Percentiles rank a stretch among this genome's conserved stretches.
Conservation (phyloP, 129 eudicot species). For the carrot (Daucus carota) region DNA sequence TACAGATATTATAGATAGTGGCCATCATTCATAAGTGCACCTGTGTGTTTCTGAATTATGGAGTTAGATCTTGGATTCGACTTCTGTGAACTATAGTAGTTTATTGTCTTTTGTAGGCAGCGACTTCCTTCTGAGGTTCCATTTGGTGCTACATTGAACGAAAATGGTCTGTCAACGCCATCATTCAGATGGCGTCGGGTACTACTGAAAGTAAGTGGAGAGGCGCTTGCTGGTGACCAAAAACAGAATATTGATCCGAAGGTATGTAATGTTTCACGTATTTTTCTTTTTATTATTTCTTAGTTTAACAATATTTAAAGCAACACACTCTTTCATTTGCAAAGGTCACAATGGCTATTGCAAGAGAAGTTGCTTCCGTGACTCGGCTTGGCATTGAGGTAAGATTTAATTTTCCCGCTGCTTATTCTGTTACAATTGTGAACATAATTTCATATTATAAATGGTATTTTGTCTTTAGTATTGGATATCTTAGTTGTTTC, state of each 20-base stretch:
- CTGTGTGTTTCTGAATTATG: neutral
- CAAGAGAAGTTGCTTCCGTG: constrained; percentile 94
- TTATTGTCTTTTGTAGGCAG: constrained; percentile 22
- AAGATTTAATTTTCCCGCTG: neutral
- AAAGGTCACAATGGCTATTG: constrained; percentile 88
- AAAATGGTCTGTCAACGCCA: constrained; percentile 34
- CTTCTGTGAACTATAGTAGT: neutral
- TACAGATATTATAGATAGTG: too few relatives aligned
- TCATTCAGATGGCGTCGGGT: constrained; percentile 83
- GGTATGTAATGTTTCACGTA: constrained; percentile 28
- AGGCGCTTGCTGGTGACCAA: constrained; percentile 92
- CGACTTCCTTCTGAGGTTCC: constrained; percentile 30
- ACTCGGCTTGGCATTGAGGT: constrained; percentile 97
- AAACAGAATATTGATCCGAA: constrained; percentile 88
- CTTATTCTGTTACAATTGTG: neutral
- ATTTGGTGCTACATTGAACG: constrained; percentile 48
- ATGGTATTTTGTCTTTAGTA: neutral
- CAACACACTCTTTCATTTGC: constrained; percentile 14
- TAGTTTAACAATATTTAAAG: neutral
- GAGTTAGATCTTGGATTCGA: neutral
- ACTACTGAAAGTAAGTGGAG: constrained; percentile 96
- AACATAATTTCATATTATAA: neutral
- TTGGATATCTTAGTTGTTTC: neutral
- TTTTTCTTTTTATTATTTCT: neutral
- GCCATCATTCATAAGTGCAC: neutral